Base-by-base conservation (phyloP, 2,329 filamentous ascomycete genomes). In the Aspergillus terreus region DNA sequence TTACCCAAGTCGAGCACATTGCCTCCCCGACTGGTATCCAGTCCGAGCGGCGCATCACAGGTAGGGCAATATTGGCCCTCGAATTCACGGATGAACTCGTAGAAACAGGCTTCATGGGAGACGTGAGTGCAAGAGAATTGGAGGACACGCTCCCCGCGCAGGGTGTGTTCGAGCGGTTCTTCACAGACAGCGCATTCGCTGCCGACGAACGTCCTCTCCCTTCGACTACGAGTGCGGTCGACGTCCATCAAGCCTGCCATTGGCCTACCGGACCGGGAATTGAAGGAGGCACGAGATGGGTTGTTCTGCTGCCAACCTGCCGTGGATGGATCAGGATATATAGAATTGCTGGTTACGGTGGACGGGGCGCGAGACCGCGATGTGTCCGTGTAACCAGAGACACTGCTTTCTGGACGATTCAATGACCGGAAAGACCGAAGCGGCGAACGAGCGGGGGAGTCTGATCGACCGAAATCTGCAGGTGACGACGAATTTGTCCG, bases 101-200 rank as follows among this genome's bases (percentile, higher is more conserved):
- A 97, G 69, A 99, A 97, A 74, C 94, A 99, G 33, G 92, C 94
- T 71, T 97, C 94, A 69, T 99, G 94, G 10, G 92, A 91, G 54
- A 99, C 92, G 72, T 99, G 94, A n/a, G 86, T 83, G 73, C 94
- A 99, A 5, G 92, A 95, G 65, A 99, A 94, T 69, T 97, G 94
- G 49, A 99, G 78, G 55, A 99, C 91, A 60, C 91, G 85, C 76
- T 99, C 94, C 53, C 94, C 94, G 46, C 89, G 88, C 44, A 99
- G 80, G 3, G 91, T 99, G 71, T 97, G 92, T 72, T 97, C 94
- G 56, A 99, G 76, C 3, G 92, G 92, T 74, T 99, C 94, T 70
- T 99, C 94, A 69, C 94, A 99, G 14, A 96, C 92, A 46, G 92
- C 89, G 73, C 94, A 99, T 75, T 95, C 89, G 69, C 85, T 91